A percentile compares a stretch with the other conserved stretches of the same genome.
These are phyloP conservation scores for Psilocybe mexicana DNA, from an alignment of 1,284 basidiomycete species.

Conservation along the genomic window DNA sequence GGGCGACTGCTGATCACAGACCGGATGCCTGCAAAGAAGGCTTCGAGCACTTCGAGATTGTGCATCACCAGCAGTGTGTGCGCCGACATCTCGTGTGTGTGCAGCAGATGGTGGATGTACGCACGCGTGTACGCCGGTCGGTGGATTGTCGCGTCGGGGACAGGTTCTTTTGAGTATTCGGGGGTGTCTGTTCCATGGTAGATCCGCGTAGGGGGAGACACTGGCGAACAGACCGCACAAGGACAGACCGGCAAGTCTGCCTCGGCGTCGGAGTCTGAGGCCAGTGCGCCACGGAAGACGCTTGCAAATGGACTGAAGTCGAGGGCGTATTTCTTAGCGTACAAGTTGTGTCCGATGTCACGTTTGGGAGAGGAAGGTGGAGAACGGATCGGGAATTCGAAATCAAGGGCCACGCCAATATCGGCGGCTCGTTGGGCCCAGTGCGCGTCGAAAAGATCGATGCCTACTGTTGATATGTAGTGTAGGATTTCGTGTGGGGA, in stretches of 20 bases:
- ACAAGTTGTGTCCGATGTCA: constrained; percentile 73
- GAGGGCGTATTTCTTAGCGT: constrained; percentile 51
- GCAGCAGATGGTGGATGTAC: constrained; percentile 79
- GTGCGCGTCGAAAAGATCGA: constrained; percentile 72
- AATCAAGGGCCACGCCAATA: constrained; percentile 74
- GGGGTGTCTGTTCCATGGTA: constrained; percentile 52
- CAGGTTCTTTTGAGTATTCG: constrained; percentile 17
- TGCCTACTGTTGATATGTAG: constrained; percentile 62
- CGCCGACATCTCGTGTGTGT: constrained; percentile 86
- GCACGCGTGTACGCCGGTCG: constrained; percentile 58
- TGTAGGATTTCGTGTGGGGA: constrained; percentile 76
- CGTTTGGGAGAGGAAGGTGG: constrained; percentile 12
- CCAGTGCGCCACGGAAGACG: constrained; percentile 33
- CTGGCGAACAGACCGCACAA: constrained; percentile 67
- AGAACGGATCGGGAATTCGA: constrained; percentile 62
- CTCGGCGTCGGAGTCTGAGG: constrained; percentile 8
- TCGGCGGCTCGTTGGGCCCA: constrained; percentile 70
- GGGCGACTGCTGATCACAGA: constrained; percentile 31
- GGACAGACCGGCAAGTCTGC: constrained; percentile 39
- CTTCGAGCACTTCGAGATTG: constrained; percentile 66
- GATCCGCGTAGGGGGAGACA: constrained; percentile 37
- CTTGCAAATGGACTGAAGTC: constrained; percentile 61
- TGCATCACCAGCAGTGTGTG: constrained; percentile 73
- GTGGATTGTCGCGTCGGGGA: background rate
- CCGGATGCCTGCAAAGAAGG: constrained; percentile 64